Evolutionary conservation across 345 rosid species (phyloP), one percentile per base, ranked within the genome.

Genomic region (Arabidopsis suecica): DNA sequence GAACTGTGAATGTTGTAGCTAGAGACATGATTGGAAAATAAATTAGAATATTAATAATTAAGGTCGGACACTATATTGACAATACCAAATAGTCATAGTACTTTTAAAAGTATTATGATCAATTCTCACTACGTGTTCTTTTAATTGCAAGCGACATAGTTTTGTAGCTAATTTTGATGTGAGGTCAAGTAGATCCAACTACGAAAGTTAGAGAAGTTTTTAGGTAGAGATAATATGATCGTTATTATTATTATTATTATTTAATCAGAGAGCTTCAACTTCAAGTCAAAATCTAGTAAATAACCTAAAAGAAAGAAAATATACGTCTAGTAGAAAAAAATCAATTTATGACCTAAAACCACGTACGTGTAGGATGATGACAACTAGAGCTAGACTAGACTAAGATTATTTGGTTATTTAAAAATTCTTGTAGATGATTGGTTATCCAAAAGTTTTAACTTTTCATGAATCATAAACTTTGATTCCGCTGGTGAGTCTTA

Each of bases 351-450:
- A 50, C 14, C 7, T 50, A 13, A 36, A 50, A 5, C 14, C 22
- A 50, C 47, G 48, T 51, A 50, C 11, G 47, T 34, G 11, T 33
- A 38, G 9, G 61, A 54, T 68, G 50, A 28, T 1, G 32, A 28
- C 4, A 28, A 28, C 28, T 25, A 25, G 18, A 16, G 18, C 10
- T 37, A 37, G 7, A 28, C 34, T 67, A 34, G 14, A 58, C n/a
- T 59, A 59, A 36, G 28, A 59, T 37, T 59, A 59, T 36, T 16
- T 34, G 62, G 23, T 34, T 57, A 51, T 34, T 56, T 32, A 3
- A 0, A 33, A 57, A 14, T 32, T n/a, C 41, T 33, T 33, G 14
- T 58, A 58, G 9, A 34, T 34, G 62, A 58, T 58, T 59, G 5
- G 30, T 10, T 5, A 59, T 18, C 28, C 28, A 9, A 37, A 59